Base-by-base conservation (phyloP, 805 yeast genomes). In the Hanseniaspora singularis region DNA sequence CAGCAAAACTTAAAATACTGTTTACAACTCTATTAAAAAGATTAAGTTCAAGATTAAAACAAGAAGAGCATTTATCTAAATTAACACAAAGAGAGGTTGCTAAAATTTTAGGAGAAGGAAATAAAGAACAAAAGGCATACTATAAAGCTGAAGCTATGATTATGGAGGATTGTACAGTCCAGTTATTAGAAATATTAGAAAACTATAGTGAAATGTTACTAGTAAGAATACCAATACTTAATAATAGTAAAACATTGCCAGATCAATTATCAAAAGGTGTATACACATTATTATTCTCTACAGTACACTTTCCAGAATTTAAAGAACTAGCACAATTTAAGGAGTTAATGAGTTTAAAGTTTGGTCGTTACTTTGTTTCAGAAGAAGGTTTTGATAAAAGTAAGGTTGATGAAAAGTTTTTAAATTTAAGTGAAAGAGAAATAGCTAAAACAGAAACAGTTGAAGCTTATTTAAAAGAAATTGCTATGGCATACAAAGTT, bases 141-240 rank as follows among this genome's bases (percentile, higher is more conserved):
- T 85, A 85, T 49, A 64, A 94, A 41, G 89, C 84, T 3, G 96
- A 86, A 59, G 81, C 82, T 54, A 74, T 86, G 49, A 82, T 87
- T 27, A 71, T 88, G 30, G 89, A 84, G 53, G 96, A 86, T 57
- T 74, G 83, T 27, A 75, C 79, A 55, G 74, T 82, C 19, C 95
- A 86, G 63, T 65, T 86, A 20, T 64, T 86, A 45, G 95, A 87
- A 60, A 74, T 75, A 38, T 62, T 86, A 39, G 95, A 87, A 61
- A 65, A 87, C 16, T 84, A 84, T 59, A 80, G 95, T 57, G 95
- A 87, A 61, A 65, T 86, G 3, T 60, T 84, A 18, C 69, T 81
- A 40, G 95, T 95, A 0, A 68, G 96, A 49, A 33, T 39, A 7
- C 50, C 44, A 8, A 40, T 47, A n/a, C 72, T 81, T 11, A 71